These are phyloP conservation scores for Chlorella sp. DNA, from an alignment of 139 green algal genomes.

Conservation along the genomic window DNA sequence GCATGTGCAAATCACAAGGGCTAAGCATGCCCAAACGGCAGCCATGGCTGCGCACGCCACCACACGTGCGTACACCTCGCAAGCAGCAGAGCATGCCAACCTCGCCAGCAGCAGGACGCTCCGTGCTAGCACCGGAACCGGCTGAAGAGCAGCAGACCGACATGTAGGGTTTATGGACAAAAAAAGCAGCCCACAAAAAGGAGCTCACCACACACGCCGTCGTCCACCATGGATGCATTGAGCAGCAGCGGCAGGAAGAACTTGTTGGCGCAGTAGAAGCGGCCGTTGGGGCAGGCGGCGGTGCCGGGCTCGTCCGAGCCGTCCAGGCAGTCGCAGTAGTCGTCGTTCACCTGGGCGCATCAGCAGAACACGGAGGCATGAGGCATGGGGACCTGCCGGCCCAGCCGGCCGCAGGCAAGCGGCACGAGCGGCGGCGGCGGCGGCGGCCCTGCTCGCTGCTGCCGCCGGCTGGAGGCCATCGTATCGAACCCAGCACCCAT, in stretches of 20 bases:
- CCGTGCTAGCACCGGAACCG: background rate
- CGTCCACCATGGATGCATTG: constrained; percentile 89
- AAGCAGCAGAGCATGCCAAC: background rate
- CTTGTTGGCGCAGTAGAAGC: constrained; percentile 90
- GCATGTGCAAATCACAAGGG: too few species aligned
- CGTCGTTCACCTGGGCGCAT: constrained; percentile 82
- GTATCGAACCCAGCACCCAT: too few species aligned
- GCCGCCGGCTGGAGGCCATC: too few species aligned
- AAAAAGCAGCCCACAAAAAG: background rate
- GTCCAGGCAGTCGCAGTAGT: constrained; percentile 96
- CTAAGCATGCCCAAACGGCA: background rate
- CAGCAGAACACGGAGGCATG: too few species aligned
- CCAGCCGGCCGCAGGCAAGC: too few species aligned
- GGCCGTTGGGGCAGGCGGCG: constrained; percentile 79
- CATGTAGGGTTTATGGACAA: background rate
- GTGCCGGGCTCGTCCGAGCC: constrained; percentile 95
- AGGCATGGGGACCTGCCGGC: too few species aligned
- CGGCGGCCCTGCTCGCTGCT: too few species aligned
- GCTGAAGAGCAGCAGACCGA: background rate
- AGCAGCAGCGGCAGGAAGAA: constrained; percentile 70
- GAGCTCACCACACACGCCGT: constrained; percentile 86
- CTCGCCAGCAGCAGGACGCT: background rate
- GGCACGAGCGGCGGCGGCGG: too few species aligned
- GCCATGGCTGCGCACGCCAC: background rate
- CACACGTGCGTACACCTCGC: background rate